Evolutionary conservation across 176 grass and related monocot genomes (phyloP), one percentile per base, ranked within the genome.

Genomic region (Thinopyrum elongatum): DNA sequence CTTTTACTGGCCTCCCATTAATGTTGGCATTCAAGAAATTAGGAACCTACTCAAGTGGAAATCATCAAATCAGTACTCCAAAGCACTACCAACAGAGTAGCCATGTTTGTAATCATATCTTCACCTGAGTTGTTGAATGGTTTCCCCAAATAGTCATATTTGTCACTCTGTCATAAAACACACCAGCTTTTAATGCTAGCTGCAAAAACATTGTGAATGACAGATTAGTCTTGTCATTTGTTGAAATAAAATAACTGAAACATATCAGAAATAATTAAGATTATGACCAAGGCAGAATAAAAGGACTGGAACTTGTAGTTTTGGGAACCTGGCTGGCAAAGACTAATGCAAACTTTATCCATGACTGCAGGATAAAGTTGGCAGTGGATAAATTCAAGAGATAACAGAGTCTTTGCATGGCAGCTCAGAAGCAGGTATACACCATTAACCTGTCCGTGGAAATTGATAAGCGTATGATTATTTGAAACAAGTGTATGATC

Each of bases 131-230:
- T 27, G 96, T 98, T 21, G 96, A 98, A 68, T 98, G 96, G 83
- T 98, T 98, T 68, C 96, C 96, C 96, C 96, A 95, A 77, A 98
- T 98, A 51, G 97, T 98, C 93, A 95, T 19, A 73, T 98, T 98
- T 72, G 97, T 95, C 82, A 98, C 90, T 90, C 88, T 94, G 76
- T 98, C 97, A 76, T 98, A 98, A 88, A 98, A 98, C 59, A 98
- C 97, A 55, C 97, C 97, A 4, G 93, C 97, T 92, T 95, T 95
- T 53, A 98, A 80, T 41, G 97, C 97, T 70, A 98, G 36, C 97
- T 98, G 86, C 77, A 85, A 46, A 91, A 88, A 33, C 39, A 64
- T 63, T 79, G 66, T 64, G 44, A 60, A 28, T 59, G 41, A 66
- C 26, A 4, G 38, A 55, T 82, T 61, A 67, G 11, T 21, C 11